Conservation (phyloP, 1,284 basidiomycete species). For the Pseudozyma sp. region DNA sequence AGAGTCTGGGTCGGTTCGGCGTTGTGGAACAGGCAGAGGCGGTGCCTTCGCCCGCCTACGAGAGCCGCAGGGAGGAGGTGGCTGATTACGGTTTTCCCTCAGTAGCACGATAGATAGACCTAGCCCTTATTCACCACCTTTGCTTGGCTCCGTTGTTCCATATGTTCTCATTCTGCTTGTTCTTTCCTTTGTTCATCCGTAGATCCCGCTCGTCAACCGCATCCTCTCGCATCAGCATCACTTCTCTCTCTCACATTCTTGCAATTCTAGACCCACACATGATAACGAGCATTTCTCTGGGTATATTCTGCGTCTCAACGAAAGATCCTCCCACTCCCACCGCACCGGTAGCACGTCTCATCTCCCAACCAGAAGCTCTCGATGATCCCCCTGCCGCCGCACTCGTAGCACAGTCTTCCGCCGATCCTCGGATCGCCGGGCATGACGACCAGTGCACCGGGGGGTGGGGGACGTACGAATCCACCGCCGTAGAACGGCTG, state of each 20-base stretch:
- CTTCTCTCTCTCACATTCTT: no score
- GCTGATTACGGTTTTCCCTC: conserved; percentile 39
- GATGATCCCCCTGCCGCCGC: conserved; percentile 31
- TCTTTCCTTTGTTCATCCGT: no score
- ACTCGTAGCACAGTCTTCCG: conserved; percentile 45
- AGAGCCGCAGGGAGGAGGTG: not conserved
- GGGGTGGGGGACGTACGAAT: conserved; percentile 18
- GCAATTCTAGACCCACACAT: no score
- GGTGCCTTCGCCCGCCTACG: conserved; percentile 25
- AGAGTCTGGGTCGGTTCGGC: conserved; percentile 45
- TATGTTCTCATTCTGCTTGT: no score
- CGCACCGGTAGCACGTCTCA: conserved; percentile 43
- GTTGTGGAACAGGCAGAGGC: conserved; percentile 11
- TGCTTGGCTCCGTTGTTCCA: no score
- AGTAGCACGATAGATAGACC: not conserved
- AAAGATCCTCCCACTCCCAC: conserved; percentile 33
- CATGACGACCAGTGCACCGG: conserved; percentile 44
- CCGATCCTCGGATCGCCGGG: conserved; percentile 49
- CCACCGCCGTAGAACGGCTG: conserved; percentile 10
- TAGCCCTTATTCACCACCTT: no score
- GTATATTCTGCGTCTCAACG: conserved; percentile 6
- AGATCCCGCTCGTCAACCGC: no score
- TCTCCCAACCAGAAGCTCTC: conserved; percentile 56
- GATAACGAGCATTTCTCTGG: not conserved
- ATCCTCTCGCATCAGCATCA: no score